phyloP scores from a whole-genome alignment of 2,329 filamentous ascomycete species.

The Ceratocystis cacaofunesta region DNA sequence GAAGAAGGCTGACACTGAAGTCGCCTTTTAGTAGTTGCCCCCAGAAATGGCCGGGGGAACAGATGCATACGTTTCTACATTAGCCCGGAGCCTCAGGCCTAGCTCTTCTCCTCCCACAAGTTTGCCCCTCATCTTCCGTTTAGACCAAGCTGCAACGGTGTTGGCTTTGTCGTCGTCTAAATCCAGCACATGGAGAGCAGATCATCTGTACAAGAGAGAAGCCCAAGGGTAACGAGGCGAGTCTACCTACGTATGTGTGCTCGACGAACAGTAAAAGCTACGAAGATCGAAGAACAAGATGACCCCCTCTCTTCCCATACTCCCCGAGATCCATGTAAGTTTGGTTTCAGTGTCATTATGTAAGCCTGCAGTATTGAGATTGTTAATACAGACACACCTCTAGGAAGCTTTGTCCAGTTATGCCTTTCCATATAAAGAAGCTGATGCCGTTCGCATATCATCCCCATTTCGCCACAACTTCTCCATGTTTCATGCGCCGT shows the following conservation, averaged over 20 bases:
- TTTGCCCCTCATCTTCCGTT: not conserved
- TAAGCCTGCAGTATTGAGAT: not conserved
- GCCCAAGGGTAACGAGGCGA: not conserved
- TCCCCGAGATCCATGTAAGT: not conserved
- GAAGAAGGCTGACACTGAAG: not conserved
- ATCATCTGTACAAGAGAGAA: not conserved
- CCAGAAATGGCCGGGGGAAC: not conserved
- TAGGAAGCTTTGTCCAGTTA: not conserved
- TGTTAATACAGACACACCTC: conserved; percentile 9
- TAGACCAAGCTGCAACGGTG: not conserved
- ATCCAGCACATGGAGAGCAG: not conserved
- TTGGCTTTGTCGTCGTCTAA: not conserved
- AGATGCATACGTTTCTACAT: not conserved
- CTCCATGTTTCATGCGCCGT: not conserved
- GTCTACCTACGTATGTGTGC: too few species aligned
- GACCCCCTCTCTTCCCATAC: not conserved
- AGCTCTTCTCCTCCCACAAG: not conserved
- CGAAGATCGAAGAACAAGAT: not conserved
- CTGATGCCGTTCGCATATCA: conserved; percentile 4
- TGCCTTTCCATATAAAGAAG: conserved; percentile 13
- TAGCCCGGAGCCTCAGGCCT: not conserved
- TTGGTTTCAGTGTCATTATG: not conserved
- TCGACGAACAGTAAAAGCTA: not conserved
- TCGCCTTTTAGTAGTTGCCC: not conserved
- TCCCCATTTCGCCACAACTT: not conserved